Conservation (phyloP, 2,329 filamentous ascomycete species). For the Calcarisporium arbuscula region DNA sequence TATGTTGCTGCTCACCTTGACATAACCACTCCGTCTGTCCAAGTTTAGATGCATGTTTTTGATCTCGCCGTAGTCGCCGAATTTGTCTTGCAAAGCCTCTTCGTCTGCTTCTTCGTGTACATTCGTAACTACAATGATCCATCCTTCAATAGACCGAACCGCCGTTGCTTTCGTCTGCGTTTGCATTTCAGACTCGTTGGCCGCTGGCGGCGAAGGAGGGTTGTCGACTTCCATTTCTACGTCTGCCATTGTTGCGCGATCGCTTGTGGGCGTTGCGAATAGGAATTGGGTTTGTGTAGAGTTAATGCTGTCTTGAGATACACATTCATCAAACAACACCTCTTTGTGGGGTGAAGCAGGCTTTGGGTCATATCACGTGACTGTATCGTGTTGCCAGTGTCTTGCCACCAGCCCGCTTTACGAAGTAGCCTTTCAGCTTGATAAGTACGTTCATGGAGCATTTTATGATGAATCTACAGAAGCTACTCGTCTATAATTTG, state of each 20-base stretch:
- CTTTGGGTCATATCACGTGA: no score
- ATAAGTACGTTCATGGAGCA: no score
- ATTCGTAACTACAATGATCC: constrained; percentile 83
- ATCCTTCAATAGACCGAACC: constrained; percentile 81
- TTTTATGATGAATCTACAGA: no score
- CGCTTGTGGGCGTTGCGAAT: no score
- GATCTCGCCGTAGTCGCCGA: constrained; percentile 79
- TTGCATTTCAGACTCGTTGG: constrained; percentile 58
- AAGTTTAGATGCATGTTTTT: constrained; percentile 82
- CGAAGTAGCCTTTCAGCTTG: no score
- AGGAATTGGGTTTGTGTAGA: no score
- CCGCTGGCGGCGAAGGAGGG: constrained; percentile 31
- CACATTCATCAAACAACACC: no score
- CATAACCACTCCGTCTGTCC: constrained; percentile 76
- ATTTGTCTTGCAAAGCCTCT: constrained; percentile 74
- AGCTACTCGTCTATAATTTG: no score
- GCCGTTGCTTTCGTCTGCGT: constrained; percentile 70
- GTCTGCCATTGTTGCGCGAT: constrained; percentile 44
- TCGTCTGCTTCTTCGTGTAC: constrained; percentile 84
- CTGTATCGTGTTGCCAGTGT: no score
- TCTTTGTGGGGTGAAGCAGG: no score
- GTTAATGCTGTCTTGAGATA: no score
- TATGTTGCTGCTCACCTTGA: constrained; percentile 54
- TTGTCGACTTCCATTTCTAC: constrained; percentile 54
- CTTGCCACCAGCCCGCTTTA: no score